These are phyloP conservation scores for Boletus barrowsii DNA, from an alignment of 768 basidiomycete genomes.

Conservation along the genomic window DNA sequence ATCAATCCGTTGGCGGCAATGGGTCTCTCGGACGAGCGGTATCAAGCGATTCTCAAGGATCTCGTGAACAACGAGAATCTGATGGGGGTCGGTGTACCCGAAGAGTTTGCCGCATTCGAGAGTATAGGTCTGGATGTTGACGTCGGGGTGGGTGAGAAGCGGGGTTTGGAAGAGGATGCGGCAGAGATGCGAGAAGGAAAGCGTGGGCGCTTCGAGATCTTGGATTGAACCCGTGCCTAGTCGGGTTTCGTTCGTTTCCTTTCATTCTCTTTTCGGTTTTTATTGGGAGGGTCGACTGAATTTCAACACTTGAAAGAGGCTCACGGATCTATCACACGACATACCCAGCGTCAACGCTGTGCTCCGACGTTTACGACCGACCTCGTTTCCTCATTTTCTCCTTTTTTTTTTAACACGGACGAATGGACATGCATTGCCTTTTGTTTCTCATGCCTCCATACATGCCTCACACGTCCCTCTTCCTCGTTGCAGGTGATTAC, in stretches of 20 bases:
- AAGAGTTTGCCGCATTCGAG: slow-evolving; percentile 22
- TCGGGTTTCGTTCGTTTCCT: background rate
- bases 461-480: background rate
- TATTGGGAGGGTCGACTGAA: background rate
- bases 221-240: slow-evolving; percentile 41
- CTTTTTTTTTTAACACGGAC: too few species aligned
- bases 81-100: slow-evolving; percentile 38
- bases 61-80: slow-evolving; percentile 66
- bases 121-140: slow-evolving; percentile 11
- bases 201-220: slow-evolving; percentile 57
- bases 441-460: background rate
- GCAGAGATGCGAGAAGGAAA: slow-evolving; percentile 45
- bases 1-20: slow-evolving; percentile 85
- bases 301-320: too few species aligned
- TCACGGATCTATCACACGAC: background rate
- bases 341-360: background rate
- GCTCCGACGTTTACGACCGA: background rate
- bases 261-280: background rate
- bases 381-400: too few species aligned
- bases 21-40: slow-evolving; percentile 89
- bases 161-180: slow-evolving; percentile 36
- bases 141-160: slow-evolving; percentile 33
- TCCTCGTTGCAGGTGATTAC: slow-evolving; percentile 7
- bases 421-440: background rate
- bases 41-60: slow-evolving; percentile 71